phyloP scores from a whole-genome alignment of 1,139 yeast species.

The Pneumocystis canis region DNA sequence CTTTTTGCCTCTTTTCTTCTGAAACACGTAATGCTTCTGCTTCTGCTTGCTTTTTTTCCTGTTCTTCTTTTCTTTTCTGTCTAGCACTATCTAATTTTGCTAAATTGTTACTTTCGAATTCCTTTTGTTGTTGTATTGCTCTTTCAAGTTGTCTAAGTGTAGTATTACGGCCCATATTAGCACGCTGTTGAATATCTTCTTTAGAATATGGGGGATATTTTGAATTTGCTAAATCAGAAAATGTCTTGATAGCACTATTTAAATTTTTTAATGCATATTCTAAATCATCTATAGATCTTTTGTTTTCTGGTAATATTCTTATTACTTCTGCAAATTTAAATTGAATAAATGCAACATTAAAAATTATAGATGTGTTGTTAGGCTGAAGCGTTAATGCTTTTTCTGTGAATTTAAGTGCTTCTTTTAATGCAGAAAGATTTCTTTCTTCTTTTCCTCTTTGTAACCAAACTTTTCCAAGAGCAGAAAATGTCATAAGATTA shows the following conservation, averaged over 20 bases:
- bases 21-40: constrained; percentile 9
- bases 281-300: constrained; percentile 50
- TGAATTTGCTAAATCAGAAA: constrained; percentile 47
- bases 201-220: constrained; percentile 59
- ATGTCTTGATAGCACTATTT: constrained; percentile 44
- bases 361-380: constrained; percentile 38
- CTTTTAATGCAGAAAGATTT: constrained; percentile 42
- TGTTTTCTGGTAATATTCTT: constrained; percentile 45
- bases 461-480: constrained; percentile 84
- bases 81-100: constrained; percentile 56
- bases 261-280: constrained; percentile 44
- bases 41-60: constrained; percentile 1
- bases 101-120: constrained; percentile 43
- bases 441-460: constrained; percentile 62
- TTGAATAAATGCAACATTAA: constrained; percentile 72
- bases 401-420: constrained; percentile 48
- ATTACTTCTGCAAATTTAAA: constrained; percentile 78
- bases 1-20: constrained; percentile 7
- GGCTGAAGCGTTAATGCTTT: constrained; percentile 22
- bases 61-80: constrained; percentile 14
- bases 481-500: constrained; percentile 47
- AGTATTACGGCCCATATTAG: constrained; percentile 67
- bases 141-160: constrained; percentile 56
- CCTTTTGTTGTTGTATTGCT: constrained; percentile 57
- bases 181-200: constrained; percentile 69